Conservation (phyloP, 495 filamentous ascomycete species). For the Chaetomium cochliodes region DNA sequence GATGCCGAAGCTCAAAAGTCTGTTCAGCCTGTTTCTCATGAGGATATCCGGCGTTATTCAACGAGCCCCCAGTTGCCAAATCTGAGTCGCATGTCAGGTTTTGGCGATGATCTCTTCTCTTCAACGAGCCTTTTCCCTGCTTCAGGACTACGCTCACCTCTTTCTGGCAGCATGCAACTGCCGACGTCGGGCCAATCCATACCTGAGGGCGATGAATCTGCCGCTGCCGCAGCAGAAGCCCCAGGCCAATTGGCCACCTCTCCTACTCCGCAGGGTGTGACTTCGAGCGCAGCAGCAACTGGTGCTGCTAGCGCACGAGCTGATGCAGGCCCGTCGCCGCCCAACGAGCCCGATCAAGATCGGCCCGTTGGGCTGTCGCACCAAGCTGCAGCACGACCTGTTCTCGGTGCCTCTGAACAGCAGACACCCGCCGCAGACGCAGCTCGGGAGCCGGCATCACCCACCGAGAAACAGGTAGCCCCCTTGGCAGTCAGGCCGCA, state of each 20-base stretch:
- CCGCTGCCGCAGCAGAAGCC: neutral
- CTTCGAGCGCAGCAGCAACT: neutral
- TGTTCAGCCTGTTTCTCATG: conserved; percentile 62
- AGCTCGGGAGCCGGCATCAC: conserved; percentile 25
- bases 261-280: neutral
- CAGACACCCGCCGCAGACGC: conserved; percentile 21
- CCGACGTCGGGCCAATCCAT: neutral
- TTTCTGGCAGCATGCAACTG: conserved; percentile 11
- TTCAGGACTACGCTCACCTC: conserved; percentile 12
- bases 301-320: conserved; percentile 9
- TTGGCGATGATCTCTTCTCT: conserved; percentile 53
- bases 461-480: conserved; percentile 13
- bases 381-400: conserved; percentile 19
- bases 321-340: conserved; percentile 18
- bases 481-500: conserved; percentile 46
- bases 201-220: neutral
- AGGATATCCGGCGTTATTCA: conserved; percentile 43
- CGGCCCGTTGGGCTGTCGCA: conserved; percentile 15
- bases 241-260: neutral
- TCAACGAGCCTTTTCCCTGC: conserved; percentile 23
- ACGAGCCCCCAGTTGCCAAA: conserved; percentile 61
- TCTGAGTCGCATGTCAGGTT: conserved; percentile 62
- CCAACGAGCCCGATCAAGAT: conserved; percentile 13
- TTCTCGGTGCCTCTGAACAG: conserved; percentile 12
- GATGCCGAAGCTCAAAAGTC: conserved; percentile 36